Evolutionary conservation across 2,329 filamentous ascomycete species (phyloP).

Genomic region (Xylaria sp.): DNA sequence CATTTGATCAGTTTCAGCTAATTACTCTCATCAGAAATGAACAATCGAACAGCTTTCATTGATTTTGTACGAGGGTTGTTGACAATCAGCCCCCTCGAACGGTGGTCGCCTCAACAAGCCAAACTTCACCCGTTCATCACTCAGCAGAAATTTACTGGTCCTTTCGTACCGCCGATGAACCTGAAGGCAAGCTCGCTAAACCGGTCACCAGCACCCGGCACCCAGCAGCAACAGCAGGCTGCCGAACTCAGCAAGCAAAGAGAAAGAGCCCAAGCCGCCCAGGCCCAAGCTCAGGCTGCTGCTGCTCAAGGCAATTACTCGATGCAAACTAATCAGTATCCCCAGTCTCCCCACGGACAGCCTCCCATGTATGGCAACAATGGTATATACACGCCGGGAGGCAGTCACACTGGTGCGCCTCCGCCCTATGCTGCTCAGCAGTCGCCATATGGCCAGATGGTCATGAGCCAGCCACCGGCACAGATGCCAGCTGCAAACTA

Average conservation of each 20-base stretch:
- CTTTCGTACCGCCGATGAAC: conserved; percentile 97
- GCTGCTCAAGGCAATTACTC: conserved; percentile 74
- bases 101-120: conserved; percentile 98
- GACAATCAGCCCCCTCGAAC: conserved; percentile 93
- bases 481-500: conserved; percentile 75
- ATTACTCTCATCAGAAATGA: conserved; percentile 78
- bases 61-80: conserved; percentile 95
- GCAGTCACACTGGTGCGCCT: conserved; percentile 68
- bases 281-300: conserved; percentile 67
- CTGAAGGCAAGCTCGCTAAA: conserved; percentile 86
- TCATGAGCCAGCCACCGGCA: conserved; percentile 72
- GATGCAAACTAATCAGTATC: conserved; percentile 60
- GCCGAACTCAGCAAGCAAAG: conserved; percentile 94
- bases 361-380: conserved; percentile 84
- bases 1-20: conserved; percentile 15
- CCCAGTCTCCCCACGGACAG: conserved; percentile 57
- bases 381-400: conserved; percentile 77
- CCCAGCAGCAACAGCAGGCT: conserved; percentile 94
- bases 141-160: conserved; percentile 94
- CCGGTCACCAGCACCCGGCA: conserved; percentile 89
- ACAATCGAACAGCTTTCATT: conserved; percentile 96
- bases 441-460: conserved; percentile 77
- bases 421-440: conserved; percentile 82
- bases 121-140: conserved; percentile 99
- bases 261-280: conserved; percentile 78